A percentile compares a stretch with the other conserved stretches of the same genome.
phyloP scores from a whole-genome alignment of 352 stramenopile genomes.

The Phytophthora chlamydospora region DNA sequence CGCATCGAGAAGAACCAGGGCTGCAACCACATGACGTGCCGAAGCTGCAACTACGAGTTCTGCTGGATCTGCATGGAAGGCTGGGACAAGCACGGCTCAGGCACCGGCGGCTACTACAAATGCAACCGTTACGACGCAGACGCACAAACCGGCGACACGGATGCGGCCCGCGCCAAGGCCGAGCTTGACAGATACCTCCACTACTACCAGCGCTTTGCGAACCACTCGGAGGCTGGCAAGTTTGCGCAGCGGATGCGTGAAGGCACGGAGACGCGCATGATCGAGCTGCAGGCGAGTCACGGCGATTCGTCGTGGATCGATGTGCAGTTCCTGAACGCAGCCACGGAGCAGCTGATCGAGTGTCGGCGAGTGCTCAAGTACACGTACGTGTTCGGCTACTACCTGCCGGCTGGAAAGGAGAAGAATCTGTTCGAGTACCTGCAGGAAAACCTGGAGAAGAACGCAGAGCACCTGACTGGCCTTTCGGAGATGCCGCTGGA shows the following conservation, averaged over 20 bases:
- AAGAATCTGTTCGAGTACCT: conserved; percentile 96
- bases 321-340: conserved; percentile 98
- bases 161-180: conserved; percentile 93
- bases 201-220: conserved; percentile 99
- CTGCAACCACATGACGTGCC: conserved; percentile 99
- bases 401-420: conserved; percentile 87
- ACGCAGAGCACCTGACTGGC: conserved; percentile 92
- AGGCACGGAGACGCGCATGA: conserved; percentile 95
- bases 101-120: conserved; percentile 99
- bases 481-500: conserved; percentile 92
- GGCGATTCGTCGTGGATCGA: conserved; percentile 95
- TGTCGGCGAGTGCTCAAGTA: conserved; percentile 99
- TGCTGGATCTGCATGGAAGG: conserved; percentile 98
- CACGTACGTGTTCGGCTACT: conserved; percentile 97
- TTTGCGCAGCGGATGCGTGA: conserved; percentile 97
- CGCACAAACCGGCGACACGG: conserved; percentile 59
- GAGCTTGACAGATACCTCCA: conserved; percentile 99
- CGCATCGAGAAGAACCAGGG: conserved; percentile 99
- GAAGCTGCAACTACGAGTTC: conserved; percentile 95
- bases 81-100: conserved; percentile 96
- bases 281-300: conserved; percentile 94
- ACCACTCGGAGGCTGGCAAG: conserved; percentile 96
- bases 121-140: conserved; percentile 97
- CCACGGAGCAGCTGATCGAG: conserved; percentile 97
- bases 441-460: conserved; percentile 94